phyloP scores from a whole-genome alignment of 148 eudicot genomes.

The Rhododendron molle region DNA sequence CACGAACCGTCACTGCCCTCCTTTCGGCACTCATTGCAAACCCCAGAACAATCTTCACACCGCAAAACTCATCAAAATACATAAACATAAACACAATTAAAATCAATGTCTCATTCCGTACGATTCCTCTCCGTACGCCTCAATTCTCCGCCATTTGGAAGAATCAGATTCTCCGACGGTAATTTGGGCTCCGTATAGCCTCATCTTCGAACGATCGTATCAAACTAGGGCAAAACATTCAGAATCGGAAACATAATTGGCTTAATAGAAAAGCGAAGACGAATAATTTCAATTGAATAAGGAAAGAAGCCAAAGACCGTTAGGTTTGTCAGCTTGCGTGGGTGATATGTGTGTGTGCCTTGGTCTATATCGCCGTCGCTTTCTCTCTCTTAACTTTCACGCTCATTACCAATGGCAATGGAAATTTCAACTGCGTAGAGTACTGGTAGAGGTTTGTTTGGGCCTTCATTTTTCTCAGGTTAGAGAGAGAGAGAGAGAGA shows the following conservation, averaged over 20 bases:
- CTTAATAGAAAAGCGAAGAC: neutral
- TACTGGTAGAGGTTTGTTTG: neutral
- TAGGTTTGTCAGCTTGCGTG: slow-evolving; percentile 1
- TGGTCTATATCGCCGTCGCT: neutral
- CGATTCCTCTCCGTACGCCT: neutral
- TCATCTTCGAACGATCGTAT: neutral
- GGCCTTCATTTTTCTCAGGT: neutral
- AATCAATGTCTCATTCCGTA: neutral
- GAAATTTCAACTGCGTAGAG: neutral
- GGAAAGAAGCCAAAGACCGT: neutral
- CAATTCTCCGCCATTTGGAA: neutral
- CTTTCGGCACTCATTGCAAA: slow-evolving; percentile 46
- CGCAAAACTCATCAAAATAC: slow-evolving; percentile 12
- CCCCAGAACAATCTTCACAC: slow-evolving; percentile 15
- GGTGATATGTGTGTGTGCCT: neutral
- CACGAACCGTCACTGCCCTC: slow-evolving; percentile 50
- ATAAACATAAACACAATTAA: neutral
- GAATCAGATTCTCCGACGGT: neutral
- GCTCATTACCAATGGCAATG: neutral
- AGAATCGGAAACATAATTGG: neutral
- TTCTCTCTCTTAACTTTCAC: neutral
- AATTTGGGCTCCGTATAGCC: neutral
- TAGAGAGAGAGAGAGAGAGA: too few species aligned
- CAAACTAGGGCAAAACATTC: slow-evolving; percentile 8
- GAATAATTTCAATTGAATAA: neutral